These are phyloP conservation scores for Ceratobasidium sp. DNA, from an alignment of 1,284 basidiomycete species.

Conservation along the genomic window DNA sequence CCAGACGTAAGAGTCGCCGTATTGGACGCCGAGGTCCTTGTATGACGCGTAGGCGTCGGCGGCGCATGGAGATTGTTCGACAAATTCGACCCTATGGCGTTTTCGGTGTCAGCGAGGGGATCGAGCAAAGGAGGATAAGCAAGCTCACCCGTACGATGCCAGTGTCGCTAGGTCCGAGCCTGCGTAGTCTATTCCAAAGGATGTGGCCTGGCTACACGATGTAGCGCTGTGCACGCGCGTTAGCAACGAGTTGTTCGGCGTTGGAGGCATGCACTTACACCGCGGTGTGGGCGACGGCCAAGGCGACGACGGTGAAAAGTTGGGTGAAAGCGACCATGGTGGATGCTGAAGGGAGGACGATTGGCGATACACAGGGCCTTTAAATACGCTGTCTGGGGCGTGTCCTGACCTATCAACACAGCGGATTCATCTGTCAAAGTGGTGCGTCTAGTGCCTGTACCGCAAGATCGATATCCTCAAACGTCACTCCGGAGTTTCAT, in stretches of 20 bases:
- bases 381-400: background rate
- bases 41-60: background rate
- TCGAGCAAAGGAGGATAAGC: background rate
- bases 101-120: background rate
- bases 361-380: background rate
- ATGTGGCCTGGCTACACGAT: background rate
- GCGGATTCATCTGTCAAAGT: slow-evolving; percentile 4
- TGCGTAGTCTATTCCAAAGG: background rate
- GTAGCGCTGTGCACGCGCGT: background rate
- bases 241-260: background rate
- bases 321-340: slow-evolving; percentile 1
- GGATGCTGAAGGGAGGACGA: background rate
- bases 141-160: background rate
- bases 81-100: background rate
- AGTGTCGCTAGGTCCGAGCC: background rate
- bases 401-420: slow-evolving; percentile 16
- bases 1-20: background rate
- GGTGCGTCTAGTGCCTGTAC: background rate
- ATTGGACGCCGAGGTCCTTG: background rate
- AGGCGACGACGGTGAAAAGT: background rate
- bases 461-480: background rate
- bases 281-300: background rate
- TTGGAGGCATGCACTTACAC: background rate
- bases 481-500: slow-evolving; percentile 5
- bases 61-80: background rate